These are phyloP conservation scores for Teratosphaeriaceae sp. DNA, from an alignment of 2,329 filamentous ascomycete species.

Conservation along the genomic window DNA sequence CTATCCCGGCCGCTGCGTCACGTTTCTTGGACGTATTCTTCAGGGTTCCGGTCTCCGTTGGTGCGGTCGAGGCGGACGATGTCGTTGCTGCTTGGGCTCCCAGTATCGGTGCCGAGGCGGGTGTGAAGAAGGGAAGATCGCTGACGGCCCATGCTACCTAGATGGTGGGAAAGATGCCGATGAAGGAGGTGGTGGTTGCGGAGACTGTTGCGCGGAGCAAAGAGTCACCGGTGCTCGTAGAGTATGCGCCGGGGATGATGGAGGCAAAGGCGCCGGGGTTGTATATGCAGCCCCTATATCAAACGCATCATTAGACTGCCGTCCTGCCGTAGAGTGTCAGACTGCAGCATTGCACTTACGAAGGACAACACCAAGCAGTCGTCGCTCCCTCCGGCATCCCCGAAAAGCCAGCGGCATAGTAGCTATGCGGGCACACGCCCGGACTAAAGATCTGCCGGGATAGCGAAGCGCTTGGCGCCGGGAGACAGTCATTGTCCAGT, in stretches of 20 bases:
- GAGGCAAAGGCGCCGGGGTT: not conserved
- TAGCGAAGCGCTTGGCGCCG: not conserved
- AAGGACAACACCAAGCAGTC: slow-evolving; percentile 1
- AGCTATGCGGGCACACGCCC: not conserved
- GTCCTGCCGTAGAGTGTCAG: not conserved
- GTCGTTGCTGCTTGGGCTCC: not conserved
- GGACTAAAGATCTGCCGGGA: not conserved
- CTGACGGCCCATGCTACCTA: not conserved
- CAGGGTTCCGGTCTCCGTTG: not conserved
- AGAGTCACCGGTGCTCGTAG: not conserved
- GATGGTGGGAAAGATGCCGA: not conserved
- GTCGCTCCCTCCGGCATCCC: not conserved
- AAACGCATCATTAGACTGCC: not conserved
- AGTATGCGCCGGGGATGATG: not conserved
- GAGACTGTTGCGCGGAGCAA: not conserved
- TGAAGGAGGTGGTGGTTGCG: not conserved
- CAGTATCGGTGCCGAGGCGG: not conserved
- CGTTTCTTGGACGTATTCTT: too few species aligned
- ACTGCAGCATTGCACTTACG: not conserved
- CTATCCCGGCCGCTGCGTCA: not conserved
- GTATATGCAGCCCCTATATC: not conserved
- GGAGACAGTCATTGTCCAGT: not conserved
- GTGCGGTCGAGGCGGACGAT: not conserved
- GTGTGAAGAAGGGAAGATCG: not conserved
- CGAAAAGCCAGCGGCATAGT: not conserved